phyloP scores from a whole-genome alignment of 768 basidiomycete genomes.

The Termitomyces sp. region DNA sequence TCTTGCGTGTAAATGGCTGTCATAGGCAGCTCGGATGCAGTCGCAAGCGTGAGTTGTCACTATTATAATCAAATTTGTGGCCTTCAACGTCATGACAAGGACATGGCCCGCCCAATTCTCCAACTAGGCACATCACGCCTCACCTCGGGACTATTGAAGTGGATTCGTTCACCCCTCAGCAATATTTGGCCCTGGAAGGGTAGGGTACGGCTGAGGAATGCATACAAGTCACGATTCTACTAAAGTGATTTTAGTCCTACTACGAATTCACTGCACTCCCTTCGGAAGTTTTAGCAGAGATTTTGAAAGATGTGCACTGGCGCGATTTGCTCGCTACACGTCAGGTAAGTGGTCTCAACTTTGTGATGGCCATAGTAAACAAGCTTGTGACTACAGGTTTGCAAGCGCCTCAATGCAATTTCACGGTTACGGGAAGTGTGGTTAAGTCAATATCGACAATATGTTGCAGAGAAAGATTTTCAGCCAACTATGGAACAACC shows the following conservation, averaged over 20 bases:
- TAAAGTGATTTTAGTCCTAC: background rate
- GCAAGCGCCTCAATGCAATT: background rate
- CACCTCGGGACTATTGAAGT: background rate
- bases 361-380: background rate
- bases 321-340: background rate
- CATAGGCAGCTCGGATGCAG: background rate
- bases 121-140: background rate
- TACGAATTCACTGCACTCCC: background rate
- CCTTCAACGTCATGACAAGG: background rate
- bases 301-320: background rate
- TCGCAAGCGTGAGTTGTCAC: background rate
- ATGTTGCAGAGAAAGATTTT: background rate
- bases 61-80: background rate
- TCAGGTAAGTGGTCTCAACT: background rate
- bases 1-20: background rate
- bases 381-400: background rate
- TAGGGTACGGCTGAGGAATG: background rate
- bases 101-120: background rate
- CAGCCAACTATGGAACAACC: background rate
- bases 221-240: background rate
- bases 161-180: background rate
- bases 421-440: background rate
- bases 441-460: background rate
- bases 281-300: background rate
- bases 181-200: background rate